Base-by-base conservation (phyloP, 345 rosid genomes). In the Nasturtium officinale region DNA sequence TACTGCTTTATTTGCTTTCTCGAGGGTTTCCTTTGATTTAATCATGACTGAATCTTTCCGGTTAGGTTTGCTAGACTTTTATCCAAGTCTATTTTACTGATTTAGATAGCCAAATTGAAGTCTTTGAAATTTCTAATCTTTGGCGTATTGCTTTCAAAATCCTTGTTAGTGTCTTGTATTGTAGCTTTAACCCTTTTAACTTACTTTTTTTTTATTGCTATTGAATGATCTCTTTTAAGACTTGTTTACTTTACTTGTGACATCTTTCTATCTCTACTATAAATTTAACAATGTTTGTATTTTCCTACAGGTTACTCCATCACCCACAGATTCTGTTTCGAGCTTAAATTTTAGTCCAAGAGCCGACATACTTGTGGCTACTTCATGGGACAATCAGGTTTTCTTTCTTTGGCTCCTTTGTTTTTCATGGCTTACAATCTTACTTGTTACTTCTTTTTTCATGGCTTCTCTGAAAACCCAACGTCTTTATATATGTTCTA, bases 311-410 rank as follows among this genome's bases (percentile, higher is more conserved):
- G 98, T 96, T 47, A 62, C 83, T 59, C 97, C 90, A 65, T 91
- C 97, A 43, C 98, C 99, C 2, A 67, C 67, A 38, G 99, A 90
- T 77, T 92, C 98, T 9, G 83, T 96, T 62, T 90, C 97, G 5
- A 96, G 98, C 72, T 94, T 96, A 59, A 52, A 83, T 76, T 96
- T 96, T 86, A 92, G 98, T 83, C 92, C 99, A 42, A 89, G 86
- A 80, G 99, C 94, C 28, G 94, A 96, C 74, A 76, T 84, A 61
- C 83, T 96, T 79, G 87, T 92, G 25, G 97, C 98, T 18, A 88
- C 95, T 73, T 92, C 99, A 29, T 96, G 99, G 99, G 99, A 96
- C 81, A 96, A 89, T 75, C 99, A 96, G 97, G 99, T 96, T 66
- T 68, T 54, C 76, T 69, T 54, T 67, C 50, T 32, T 58, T 12